Percentiles rank a stretch among this genome's conserved stretches.
These are phyloP conservation scores for Acanthamoeba sp. DNA, from an alignment of 208 protist genomes.

Conservation along the genomic window DNA sequence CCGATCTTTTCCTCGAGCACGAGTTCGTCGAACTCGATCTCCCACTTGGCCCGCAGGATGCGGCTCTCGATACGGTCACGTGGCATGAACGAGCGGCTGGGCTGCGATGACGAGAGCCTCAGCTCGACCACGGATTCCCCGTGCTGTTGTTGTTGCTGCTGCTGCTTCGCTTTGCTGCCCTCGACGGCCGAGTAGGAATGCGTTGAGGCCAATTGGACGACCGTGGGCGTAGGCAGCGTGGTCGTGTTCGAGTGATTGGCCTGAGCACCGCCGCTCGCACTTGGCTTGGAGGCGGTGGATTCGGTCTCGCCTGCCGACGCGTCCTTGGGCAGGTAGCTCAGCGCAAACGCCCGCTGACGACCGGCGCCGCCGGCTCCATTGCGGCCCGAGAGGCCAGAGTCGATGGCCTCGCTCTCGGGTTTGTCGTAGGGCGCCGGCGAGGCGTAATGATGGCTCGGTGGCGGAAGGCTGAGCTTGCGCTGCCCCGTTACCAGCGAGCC, in stretches of 20 bases:
- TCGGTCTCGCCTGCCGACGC: not conserved
- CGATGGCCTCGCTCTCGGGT: not conserved
- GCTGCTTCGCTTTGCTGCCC: not conserved
- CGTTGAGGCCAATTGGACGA: not conserved
- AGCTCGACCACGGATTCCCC: not conserved
- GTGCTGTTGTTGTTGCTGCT: not conserved
- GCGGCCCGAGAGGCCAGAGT: not conserved
- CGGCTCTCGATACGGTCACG: constrained; percentile 46
- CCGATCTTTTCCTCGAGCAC: constrained; percentile 69
- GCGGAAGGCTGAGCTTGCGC: constrained; percentile 60
- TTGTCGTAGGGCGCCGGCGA: not conserved
- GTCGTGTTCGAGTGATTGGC: not conserved
- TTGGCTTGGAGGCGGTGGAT: not conserved
- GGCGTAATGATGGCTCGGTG: not conserved
- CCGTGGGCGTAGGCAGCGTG: not conserved
- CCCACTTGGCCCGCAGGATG: constrained; percentile 67
- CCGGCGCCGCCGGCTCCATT: not conserved
- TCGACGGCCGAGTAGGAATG: not conserved
- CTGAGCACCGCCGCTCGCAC: not conserved
- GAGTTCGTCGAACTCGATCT: constrained; percentile 71
- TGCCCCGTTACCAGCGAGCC: not conserved
- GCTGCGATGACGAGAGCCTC: not conserved
- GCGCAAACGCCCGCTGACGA: constrained; percentile 17
- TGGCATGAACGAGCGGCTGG: not conserved
- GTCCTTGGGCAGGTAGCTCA: constrained; percentile 22